phyloP scores from a whole-genome alignment of 2,329 filamentous ascomycete species.

The Aaosphaeria arxii region DNA sequence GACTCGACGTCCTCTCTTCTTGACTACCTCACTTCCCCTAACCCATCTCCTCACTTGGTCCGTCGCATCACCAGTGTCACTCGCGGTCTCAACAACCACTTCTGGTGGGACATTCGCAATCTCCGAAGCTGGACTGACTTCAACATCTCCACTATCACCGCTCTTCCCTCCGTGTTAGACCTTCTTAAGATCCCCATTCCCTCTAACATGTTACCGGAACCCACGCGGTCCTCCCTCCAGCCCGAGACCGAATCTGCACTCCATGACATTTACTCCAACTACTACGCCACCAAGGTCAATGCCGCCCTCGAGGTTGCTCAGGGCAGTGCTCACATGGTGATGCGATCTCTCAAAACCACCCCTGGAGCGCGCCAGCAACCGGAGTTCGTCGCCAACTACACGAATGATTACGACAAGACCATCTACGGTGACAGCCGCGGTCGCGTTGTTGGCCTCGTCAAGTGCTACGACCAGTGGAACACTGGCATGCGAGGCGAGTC shows the following conservation, averaged over 20 bases:
- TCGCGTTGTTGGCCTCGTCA: conserved; percentile 79
- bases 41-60: conserved; percentile 79
- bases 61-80: conserved; percentile 71
- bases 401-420: conserved; percentile 51
- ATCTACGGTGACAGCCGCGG: conserved; percentile 48
- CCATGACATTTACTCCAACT: conserved; percentile 69
- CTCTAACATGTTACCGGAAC: conserved; percentile 58
- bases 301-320: conserved; percentile 75
- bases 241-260: conserved; percentile 78
- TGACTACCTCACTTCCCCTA: conserved; percentile 73
- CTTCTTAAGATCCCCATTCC: conserved; percentile 65
- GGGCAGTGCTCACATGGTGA: conserved; percentile 58
- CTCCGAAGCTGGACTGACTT: conserved; percentile 81
- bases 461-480: conserved; percentile 92
- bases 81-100: conserved; percentile 72
- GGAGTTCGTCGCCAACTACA: conserved; percentile 64
- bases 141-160: conserved; percentile 67
- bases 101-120: conserved; percentile 95
- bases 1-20: conserved; percentile 64
- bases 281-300: conserved; percentile 86
- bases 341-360: conserved; percentile 39
- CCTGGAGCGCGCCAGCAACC: conserved; percentile 54
- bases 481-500: conserved; percentile 86
- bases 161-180: conserved; percentile 68
- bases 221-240: conserved; percentile 57